phyloP scores from a whole-genome alignment of 495 filamentous ascomycete species.

The Parathielavia hyrcaniae region DNA sequence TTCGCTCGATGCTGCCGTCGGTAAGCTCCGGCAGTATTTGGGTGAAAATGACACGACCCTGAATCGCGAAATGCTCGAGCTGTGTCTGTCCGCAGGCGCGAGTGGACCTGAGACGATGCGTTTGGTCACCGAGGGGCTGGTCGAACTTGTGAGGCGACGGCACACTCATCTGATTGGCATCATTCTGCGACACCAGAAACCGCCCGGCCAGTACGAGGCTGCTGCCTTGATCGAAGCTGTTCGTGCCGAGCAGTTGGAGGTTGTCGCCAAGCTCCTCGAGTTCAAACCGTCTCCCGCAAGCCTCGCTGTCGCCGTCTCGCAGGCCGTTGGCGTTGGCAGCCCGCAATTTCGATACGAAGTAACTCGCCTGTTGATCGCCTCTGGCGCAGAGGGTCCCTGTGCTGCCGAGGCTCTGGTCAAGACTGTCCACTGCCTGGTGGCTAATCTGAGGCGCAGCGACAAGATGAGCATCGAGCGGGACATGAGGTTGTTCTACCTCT shows the following conservation, averaged over 20 bases:
- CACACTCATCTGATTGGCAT: conserved; percentile 20
- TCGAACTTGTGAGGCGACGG: conserved; percentile 20
- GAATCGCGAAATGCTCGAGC: conserved; percentile 23
- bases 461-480: conserved; percentile 21
- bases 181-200: conserved; percentile 18
- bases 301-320: conserved; percentile 23
- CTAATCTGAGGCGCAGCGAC: conserved; percentile 1
- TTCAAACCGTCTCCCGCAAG: conserved; percentile 19
- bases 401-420: conserved; percentile 25
- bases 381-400: conserved; percentile 25
- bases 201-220: conserved; percentile 21
- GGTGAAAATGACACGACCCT: conserved; percentile 7
- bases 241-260: conserved; percentile 20
- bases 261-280: conserved; percentile 24
- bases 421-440: conserved; percentile 18
- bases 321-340: conserved; percentile 23
- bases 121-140: conserved; percentile 23
- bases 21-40: conserved; percentile 15
- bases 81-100: conserved; percentile 26
- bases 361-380: conserved; percentile 19
- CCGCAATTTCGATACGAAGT: conserved; percentile 18
- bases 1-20: conserved; percentile 26
- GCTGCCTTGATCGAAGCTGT: conserved; percentile 28
- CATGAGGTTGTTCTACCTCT: conserved; percentile 29
- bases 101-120: conserved; percentile 24